Percentiles rank a stretch among this genome's conserved stretches.
Evolutionary conservation across 225 moss, liverwort and hornwort species (phyloP).

Genomic region (Physcomitrellopsis africana): DNA sequence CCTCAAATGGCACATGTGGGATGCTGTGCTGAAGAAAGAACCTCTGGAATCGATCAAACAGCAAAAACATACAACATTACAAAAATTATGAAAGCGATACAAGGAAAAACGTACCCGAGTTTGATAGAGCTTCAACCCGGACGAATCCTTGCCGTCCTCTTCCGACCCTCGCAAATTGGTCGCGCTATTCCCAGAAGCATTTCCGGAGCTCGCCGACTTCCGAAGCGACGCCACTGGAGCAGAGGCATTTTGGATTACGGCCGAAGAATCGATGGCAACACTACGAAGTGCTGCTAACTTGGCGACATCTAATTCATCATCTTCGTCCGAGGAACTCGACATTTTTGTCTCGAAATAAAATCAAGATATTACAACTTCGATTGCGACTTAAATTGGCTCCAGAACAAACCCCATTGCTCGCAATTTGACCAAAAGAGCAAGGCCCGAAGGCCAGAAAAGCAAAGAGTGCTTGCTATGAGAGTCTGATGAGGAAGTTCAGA

Average conservation of each 20-base stretch:
- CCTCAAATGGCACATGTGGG: not conserved
- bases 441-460: not conserved
- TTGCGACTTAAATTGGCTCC: not conserved
- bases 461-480: not conserved
- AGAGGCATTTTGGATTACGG: constrained; percentile 65
- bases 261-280: constrained; percentile 79
- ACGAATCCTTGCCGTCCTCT: constrained; percentile 40
- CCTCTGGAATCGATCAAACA: not conserved
- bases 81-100: not conserved
- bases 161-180: constrained; percentile 35
- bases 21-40: no score
- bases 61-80: not conserved
- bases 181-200: constrained; percentile 20
- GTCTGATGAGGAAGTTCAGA: not conserved
- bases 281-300: constrained; percentile 63
- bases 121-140: constrained; percentile 75
- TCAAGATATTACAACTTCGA: not conserved
- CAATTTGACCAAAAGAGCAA: not conserved
- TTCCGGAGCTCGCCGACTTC: constrained; percentile 32
- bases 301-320: constrained; percentile 61
- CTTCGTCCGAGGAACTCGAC: constrained; percentile 66
- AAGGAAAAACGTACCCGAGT: constrained; percentile 54
- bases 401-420: not conserved
- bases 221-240: constrained; percentile 42
- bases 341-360: constrained; percentile 15